Base-by-base conservation (phyloP, 208 protist species). In the Leishmania martiniquensis region DNA sequence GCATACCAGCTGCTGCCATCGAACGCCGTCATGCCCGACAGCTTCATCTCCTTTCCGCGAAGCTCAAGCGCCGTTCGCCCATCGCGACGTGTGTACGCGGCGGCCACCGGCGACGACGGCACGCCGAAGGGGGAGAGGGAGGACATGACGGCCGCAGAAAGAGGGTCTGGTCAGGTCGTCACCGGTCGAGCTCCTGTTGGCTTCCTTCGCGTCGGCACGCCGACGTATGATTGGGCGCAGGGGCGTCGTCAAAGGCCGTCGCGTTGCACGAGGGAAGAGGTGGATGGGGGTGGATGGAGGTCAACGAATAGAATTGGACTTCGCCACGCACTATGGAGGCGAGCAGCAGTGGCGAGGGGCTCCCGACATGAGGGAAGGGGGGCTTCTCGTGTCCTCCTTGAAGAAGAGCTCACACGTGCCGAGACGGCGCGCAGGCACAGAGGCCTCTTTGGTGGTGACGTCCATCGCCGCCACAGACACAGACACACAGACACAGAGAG, bases 1-100 rank as follows among this genome's bases (percentile, higher is more conserved):
- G 88, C 76, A 75, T 95, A 98, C 81, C 84, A 91, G 59, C 85
- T 76, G 67, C 91, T 94, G 49, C 92, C 95, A 73, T 96, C 92
- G 72, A 92, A 94, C 20, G 91, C 87, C 3, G 44, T 83, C 32
- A 93, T 82, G 74, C 91, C 87, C 12, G 88, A 91, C 15, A 90
- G 69, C 7, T 72, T 62, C 82, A 95, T 78, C 65, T 95, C 89
- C 63, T 89, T 93, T 4, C 81, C 86, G 42, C 92, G 90, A 47
- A 98, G 85, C 83, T 96, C 91, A 9, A 85, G 78, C 45, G 78
- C 73, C 20, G 87, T 85, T 49, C 93, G 89, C 66, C 90, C 91
- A 76, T 97, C 91, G 52, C 80, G 83, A 5, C 93, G 86, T 1
- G 78, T 47, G 59, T 84, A 87, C 6, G 29, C 7, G 67, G 32